Evolutionary conservation across 78 protist species (phyloP).

Genomic region (Emiliania huxleyi): DNA sequence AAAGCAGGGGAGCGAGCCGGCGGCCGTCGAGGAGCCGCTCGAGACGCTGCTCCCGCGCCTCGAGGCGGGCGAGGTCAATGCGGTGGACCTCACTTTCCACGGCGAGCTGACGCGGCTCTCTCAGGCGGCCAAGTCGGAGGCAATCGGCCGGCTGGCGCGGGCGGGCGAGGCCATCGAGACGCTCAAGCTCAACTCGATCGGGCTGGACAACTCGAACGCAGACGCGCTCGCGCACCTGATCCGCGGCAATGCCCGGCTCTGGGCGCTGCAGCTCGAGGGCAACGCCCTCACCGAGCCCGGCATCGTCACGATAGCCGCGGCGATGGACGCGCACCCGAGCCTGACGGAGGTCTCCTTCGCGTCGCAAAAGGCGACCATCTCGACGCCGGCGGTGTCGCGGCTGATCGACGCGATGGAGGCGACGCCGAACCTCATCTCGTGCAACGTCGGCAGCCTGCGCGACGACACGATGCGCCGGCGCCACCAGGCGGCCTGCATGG

Average conservation of each 20-base stretch:
- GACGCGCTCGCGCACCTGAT: not conserved
- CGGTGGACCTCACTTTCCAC: not conserved
- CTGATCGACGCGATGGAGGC: not conserved
- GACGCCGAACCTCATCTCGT: not conserved
- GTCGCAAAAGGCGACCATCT: not conserved
- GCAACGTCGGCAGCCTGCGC: not conserved
- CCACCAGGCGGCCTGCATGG: not conserved
- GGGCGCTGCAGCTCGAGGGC: not conserved
- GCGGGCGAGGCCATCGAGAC: not conserved
- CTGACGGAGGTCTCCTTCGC: not conserved
- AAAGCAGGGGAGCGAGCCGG: not conserved
- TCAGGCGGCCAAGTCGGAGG: not conserved
- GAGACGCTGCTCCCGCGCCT: not conserved
- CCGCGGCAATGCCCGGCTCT: not conserved
- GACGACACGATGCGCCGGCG: not conserved
- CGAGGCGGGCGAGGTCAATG: not conserved
- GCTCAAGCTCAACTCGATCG: not conserved
- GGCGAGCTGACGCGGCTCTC: not conserved
- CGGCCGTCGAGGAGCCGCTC: not conserved
- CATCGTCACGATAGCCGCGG: not conserved
- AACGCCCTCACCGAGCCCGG: not conserved
- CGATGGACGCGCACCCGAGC: not conserved
- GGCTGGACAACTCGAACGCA: not conserved
- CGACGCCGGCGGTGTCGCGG: not conserved
- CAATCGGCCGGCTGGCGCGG: not conserved